Conservation (phyloP, 2,329 filamentous ascomycete genomes). For the Dissoconium aciculare region DNA sequence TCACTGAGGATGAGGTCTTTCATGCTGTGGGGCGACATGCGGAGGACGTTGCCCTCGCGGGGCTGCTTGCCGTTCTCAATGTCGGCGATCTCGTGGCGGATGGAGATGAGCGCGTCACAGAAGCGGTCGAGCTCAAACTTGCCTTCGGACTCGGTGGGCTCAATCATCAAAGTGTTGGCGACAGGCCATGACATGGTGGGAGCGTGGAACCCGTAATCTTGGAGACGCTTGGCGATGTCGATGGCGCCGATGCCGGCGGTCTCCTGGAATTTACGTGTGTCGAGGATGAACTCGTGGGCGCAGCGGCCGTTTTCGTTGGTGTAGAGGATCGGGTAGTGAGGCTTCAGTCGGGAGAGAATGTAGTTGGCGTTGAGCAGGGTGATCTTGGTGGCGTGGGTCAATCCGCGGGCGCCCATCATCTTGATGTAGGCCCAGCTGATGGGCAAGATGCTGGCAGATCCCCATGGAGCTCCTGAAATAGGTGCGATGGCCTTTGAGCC, state of each 20-base stretch:
- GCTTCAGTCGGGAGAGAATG: constrained; percentile 71
- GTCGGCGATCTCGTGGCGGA: constrained; percentile 69
- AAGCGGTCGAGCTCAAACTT: constrained; percentile 89
- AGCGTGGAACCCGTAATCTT: constrained; percentile 95
- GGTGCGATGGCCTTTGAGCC: constrained; percentile 48
- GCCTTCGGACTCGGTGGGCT: constrained; percentile 87
- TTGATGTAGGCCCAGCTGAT: constrained; percentile 94
- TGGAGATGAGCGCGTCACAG: constrained; percentile 75
- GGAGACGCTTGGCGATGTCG: constrained; percentile 88
- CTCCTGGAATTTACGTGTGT: constrained; percentile 71
- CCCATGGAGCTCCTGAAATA: constrained; percentile 70
- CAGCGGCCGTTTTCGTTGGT: constrained; percentile 78
- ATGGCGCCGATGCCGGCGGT: constrained; percentile 75
- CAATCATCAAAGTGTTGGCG: constrained; percentile 91
- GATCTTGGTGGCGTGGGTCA: constrained; percentile 80
- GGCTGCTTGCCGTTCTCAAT: constrained; percentile 68
- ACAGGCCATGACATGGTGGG: constrained; percentile 97
- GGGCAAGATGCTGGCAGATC: constrained; percentile 79
- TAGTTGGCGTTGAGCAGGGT: constrained; percentile 97
- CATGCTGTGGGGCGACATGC: constrained; percentile 76
- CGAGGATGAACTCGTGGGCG: constrained; percentile 94
- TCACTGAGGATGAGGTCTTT: constrained; percentile 59
- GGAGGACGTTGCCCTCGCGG: constrained; percentile 65
- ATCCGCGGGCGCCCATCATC: constrained; percentile 72
- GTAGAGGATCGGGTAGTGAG: constrained; percentile 84